Conservation (phyloP, 805 yeast species). For the Saccharomyces paradoxus region DNA sequence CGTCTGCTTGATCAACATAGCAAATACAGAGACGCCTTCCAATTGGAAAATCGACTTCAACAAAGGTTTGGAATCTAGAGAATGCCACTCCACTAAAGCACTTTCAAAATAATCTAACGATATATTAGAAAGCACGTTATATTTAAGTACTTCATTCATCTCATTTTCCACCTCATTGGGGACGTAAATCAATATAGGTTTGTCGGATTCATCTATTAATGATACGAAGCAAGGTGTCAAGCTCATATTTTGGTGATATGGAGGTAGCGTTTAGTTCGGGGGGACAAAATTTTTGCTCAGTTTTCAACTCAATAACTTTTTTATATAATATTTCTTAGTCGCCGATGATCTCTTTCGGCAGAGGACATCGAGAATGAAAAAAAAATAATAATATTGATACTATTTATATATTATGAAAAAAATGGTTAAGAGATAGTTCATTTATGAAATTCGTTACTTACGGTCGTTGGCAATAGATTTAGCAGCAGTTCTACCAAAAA, state of each 20-base stretch:
- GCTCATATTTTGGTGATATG: neutral
- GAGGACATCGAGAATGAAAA: neutral
- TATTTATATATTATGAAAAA: neutral
- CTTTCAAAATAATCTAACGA: constrained; percentile 29
- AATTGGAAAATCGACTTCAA: constrained; percentile 21
- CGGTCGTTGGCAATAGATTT: constrained; percentile 16
- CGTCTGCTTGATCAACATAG: constrained; percentile 22
- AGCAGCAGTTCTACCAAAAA: constrained; percentile 49
- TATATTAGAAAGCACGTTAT: constrained; percentile 27
- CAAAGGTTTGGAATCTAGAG: constrained; percentile 10
- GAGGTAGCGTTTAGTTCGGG: neutral
- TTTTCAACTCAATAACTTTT: neutral
- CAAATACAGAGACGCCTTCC: constrained; percentile 27
- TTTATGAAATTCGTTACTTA: neutral
- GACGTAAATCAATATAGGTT: constrained; percentile 23
- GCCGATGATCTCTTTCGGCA: constrained; percentile 2
- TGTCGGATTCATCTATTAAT: constrained; percentile 18
- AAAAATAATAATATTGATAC: neutral
- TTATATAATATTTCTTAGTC: neutral
- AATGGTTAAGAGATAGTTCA: neutral
- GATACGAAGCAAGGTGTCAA: constrained; percentile 18
- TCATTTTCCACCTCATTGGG: constrained; percentile 12
- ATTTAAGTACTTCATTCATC: constrained; percentile 20
- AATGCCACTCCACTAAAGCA: constrained; percentile 18
- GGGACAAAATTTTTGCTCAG: neutral